Evolutionary conservation across 1,139 yeast genomes (phyloP), one percentile per base, ranked within the genome.

Genomic region (Yamadazyma atlantica): DNA sequence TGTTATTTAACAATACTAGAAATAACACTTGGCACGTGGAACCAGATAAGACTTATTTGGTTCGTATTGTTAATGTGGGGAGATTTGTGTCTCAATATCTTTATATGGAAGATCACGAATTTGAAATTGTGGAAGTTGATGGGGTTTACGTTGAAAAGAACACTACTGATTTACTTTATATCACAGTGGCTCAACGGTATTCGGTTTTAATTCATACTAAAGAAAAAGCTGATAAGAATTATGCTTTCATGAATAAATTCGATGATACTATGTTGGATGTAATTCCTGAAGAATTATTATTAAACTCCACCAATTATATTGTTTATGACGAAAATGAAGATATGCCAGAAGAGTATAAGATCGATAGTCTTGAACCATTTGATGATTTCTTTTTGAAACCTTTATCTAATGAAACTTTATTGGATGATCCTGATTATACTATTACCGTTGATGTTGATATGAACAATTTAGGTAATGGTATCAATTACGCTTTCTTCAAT

Each of bases 401-500:
- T 1, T 51, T 67, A 3, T 63, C 58, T 2, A 53, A 55, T 18
- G 70, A 66, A 18, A 49, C 57, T 18, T 49, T 80, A 13, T 64
- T 64, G 11, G 78, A 75, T 10, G 83, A 81, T 27, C 75, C 85
- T 26, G 90, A 84, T 57, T 69, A 72, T 44, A 75, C 70, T 39
- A 73, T 84, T 37, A 71, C 73, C 15, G 65, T 84, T 40, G 77
- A 75, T 51, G 78, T 83, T 42, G 66, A 65, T 39, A 83, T 84
- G 90, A 75, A 77, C 19, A 82, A 80, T 50, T 67, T 84, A 42
- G 85, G 81, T 24, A 80, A 84, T 53, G 92, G 92, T 51, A 68
- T 82, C 29, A 81, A 80, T 50, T 84, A 84, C 57, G 90, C 92
- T 6, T 81, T 83, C 58, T 84, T 84, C 73, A 82, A 84, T 57